A percentile compares a stretch with the other conserved stretches of the same genome.
Evolutionary conservation across 2,329 filamentous ascomycete genomes (phyloP).

Genomic region (Hypoxylon sp.): DNA sequence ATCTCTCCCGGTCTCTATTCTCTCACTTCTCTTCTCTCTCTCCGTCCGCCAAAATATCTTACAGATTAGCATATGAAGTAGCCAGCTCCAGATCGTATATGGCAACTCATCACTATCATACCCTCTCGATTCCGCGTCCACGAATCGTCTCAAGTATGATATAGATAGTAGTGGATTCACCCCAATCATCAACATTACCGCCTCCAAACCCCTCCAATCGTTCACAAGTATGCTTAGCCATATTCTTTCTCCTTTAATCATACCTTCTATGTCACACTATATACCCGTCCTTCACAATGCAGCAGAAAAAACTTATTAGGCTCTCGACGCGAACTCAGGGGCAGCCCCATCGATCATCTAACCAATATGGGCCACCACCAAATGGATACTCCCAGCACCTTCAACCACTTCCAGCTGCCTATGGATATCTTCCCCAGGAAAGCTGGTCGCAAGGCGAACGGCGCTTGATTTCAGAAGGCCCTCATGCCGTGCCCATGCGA

Average conservation of each 20-base stretch:
- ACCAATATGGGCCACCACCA: constrained; percentile 5
- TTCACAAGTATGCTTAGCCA: neutral
- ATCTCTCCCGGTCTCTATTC: too few relatives aligned
- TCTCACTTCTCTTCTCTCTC: too few relatives aligned
- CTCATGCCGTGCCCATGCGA: constrained; percentile 32
- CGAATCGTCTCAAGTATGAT: neutral
- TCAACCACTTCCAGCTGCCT: constrained; percentile 17
- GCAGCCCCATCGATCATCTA: constrained; percentile 1
- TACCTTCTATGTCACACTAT: neutral
- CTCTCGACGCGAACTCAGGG: constrained; percentile 11
- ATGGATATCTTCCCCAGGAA: constrained; percentile 34
- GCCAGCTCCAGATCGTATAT: neutral
- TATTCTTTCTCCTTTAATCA: neutral
- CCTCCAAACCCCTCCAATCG: neutral
- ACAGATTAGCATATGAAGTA: neutral
- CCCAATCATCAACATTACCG: neutral
- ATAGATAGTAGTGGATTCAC: neutral
- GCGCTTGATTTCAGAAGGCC: constrained; percentile 1
- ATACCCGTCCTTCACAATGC: constrained; percentile 14
- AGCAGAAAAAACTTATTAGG: constrained; percentile 6
- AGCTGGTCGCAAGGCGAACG: constrained; percentile 9
- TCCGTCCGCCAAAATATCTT: neutral
- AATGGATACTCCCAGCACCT: constrained; percentile 13
- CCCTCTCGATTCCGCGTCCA: neutral
- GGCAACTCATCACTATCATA: neutral